phyloP scores from a whole-genome alignment of 2,329 filamentous ascomycete genomes.

The Gyromitra esculenta region DNA sequence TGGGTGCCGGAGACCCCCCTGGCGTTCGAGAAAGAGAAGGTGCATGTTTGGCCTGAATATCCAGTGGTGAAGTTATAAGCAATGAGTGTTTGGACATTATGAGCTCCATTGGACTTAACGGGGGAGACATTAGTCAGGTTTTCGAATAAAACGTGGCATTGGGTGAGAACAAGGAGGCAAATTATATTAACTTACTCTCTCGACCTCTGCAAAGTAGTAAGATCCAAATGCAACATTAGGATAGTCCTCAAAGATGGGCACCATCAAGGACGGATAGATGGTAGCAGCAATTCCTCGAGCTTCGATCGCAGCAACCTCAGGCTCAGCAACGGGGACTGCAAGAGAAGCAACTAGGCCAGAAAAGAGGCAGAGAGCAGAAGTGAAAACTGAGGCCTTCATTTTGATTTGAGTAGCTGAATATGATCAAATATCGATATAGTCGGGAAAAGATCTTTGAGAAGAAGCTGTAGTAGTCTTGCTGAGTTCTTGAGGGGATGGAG shows the following conservation, averaged over 20 bases:
- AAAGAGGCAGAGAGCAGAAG: slow-evolving; percentile 32
- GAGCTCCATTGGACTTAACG: background rate
- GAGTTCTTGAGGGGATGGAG: slow-evolving; percentile 34
- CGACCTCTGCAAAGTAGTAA: background rate
- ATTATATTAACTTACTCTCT: background rate
- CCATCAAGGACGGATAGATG: slow-evolving; percentile 4
- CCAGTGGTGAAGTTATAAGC: background rate
- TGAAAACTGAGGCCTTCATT: slow-evolving; percentile 39
- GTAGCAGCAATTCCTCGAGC: background rate
- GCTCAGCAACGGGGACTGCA: slow-evolving; percentile 23
- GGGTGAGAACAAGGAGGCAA: background rate
- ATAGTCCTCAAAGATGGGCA: background rate
- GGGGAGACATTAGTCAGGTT: background rate
- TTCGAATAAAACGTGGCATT: background rate
- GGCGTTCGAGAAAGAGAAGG: background rate
- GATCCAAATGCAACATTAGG: background rate
- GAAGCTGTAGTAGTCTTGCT: slow-evolving; percentile 36
- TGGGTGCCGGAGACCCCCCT: background rate
- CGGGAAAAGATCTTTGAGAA: slow-evolving; percentile 9
- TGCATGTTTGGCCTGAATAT: slow-evolving; percentile 12
- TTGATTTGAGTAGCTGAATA: slow-evolving; percentile 4
- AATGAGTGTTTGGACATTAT: background rate
- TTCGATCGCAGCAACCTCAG: background rate
- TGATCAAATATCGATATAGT: slow-evolving; percentile 3
- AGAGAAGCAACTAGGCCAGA: slow-evolving; percentile 26